Evolutionary conservation across 208 protist genomes (phyloP), one percentile per base, ranked within the genome.

Genomic region (Phytomonas serpens): DNA sequence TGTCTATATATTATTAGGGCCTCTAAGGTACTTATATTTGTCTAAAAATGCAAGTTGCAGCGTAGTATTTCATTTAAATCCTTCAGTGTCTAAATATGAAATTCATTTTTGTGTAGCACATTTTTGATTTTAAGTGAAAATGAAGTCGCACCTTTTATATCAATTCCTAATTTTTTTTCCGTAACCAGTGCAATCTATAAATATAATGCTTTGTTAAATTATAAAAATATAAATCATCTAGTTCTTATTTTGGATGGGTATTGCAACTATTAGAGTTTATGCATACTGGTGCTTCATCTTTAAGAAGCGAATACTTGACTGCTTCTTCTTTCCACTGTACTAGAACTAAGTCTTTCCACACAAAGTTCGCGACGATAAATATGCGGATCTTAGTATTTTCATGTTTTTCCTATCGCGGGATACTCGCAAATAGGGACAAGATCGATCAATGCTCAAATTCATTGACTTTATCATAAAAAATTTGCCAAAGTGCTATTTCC

Each of bases 51-150:
- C 14, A 42, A 11, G 32, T 10, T 65, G 14, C 14, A 11, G 14
- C 9, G 14, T 42, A 2, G 62, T 42, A 65, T 42, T 42, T 16
- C 34, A 10, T 23, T 3, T 11, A 19, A 42, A 42, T 42, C 1
- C 6, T 65, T 65, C 34, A 42, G 14, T 65, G 14, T 3, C 14
- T 3, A 42, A 19, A 65, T 36, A 65, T 16, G 4, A 23, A 42
- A 19, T 38, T 65, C 14, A 23, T 11, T 65, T 65, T 65, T 65
- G 0, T 65, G 32, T 19, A 65, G 14, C 9, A 13, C 11, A 16
- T 69, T 69, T 52, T 69, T 69, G 3, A 33, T 84, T 42, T 72
- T 72, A 42, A 34, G 19, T 61, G 14, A 65, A 10, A 65, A 2
- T 65, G 16, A 65, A 19, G 9, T 65, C 9, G 32, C 34, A 42